A percentile compares a stretch with the other conserved stretches of the same genome.
Evolutionary conservation across 768 basidiomycete genomes (phyloP).

Genomic region (Inosperma sp.): DNA sequence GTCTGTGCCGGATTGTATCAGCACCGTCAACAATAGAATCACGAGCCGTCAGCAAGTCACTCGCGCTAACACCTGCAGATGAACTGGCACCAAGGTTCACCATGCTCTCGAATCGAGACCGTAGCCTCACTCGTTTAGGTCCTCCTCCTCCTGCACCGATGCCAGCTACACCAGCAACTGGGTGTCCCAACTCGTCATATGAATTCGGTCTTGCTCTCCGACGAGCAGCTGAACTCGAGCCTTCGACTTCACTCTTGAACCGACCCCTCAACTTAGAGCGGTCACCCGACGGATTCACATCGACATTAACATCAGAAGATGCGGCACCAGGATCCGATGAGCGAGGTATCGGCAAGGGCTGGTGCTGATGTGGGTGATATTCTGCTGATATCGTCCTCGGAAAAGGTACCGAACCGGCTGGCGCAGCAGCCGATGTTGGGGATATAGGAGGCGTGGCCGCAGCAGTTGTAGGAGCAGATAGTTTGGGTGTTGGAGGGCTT

Average conservation of each 20-base stretch:
- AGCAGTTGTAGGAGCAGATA: neutral
- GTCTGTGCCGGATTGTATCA: conserved; percentile 57
- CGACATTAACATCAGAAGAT: neutral
- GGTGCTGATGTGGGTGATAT: neutral
- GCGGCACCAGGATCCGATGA: neutral
- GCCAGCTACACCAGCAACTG: neutral
- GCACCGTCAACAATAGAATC: conserved; percentile 63
- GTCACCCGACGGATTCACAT: conserved; percentile 36
- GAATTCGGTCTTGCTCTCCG: conserved; percentile 59
- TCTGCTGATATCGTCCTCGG: conserved; percentile 1
- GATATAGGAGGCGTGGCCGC: neutral
- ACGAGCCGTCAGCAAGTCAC: conserved; percentile 48
- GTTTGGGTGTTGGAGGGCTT: neutral
- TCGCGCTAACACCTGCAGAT: conserved; percentile 44
- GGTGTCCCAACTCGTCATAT: conserved; percentile 52
- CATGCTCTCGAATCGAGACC: conserved; percentile 72
- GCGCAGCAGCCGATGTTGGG: neutral
- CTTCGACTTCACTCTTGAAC: conserved; percentile 73
- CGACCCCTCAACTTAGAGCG: conserved; percentile 56
- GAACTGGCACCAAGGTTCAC: conserved; percentile 54
- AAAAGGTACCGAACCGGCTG: conserved; percentile 1
- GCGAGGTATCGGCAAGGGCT: neutral
- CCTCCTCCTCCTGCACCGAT: neutral
- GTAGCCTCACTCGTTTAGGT: conserved; percentile 17
- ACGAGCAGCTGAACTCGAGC: conserved; percentile 28